Evolutionary conservation across 23 red algal species (phyloP).

Genomic region (Pyropia haitanensis): DNA sequence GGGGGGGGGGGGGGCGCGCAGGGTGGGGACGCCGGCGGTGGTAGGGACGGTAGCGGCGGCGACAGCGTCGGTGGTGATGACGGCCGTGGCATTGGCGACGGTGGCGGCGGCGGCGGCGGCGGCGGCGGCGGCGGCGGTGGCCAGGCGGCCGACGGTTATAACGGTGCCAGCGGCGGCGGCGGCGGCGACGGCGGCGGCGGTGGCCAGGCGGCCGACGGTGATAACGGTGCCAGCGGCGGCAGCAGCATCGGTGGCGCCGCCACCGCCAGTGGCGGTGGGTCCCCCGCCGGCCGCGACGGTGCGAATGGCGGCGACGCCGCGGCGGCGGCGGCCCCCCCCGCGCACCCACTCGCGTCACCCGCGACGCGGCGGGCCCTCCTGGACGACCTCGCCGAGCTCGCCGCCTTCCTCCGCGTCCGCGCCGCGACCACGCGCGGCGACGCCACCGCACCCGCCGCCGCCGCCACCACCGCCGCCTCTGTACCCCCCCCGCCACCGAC

Average conservation of each 20-base stretch:
- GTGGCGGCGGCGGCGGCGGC: neutral
- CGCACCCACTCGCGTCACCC: neutral
- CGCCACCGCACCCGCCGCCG: neutral
- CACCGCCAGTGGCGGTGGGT: neutral
- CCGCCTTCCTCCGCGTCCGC: neutral
- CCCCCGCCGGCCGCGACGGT: neutral
- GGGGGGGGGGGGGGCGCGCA: slow-evolving; percentile 14
- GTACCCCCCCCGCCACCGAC: too few species aligned
- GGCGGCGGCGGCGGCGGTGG: neutral
- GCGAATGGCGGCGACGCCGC: neutral
- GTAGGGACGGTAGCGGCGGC: neutral
- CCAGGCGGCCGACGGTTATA: neutral
- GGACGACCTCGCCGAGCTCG: neutral
- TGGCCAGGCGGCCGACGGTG: neutral
- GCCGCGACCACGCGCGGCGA: neutral
- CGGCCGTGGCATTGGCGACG: neutral
- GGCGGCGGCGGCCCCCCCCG: neutral
- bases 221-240: neutral
- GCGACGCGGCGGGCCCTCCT: neutral
- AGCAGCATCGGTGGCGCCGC: neutral
- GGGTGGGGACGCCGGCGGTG: slow-evolving; percentile 9
- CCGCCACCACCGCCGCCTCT: too few species aligned
- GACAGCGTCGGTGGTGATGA: neutral
- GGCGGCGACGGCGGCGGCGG: neutral
- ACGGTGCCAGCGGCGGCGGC: neutral